Conservation (phyloP, 495 filamentous ascomycete species). For the Platismatia glauca region DNA sequence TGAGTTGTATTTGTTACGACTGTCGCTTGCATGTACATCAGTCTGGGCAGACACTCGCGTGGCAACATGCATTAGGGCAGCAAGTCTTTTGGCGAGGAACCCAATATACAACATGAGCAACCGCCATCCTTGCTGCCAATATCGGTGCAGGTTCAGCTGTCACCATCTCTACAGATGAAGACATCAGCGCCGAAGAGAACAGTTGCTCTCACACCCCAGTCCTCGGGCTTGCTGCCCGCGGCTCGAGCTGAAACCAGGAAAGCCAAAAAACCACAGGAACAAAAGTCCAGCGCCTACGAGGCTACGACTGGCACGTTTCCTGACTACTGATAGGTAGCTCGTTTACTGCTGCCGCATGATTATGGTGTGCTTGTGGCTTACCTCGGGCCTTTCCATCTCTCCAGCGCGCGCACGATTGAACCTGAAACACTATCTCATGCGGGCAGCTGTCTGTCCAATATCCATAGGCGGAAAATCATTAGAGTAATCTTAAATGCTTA, state of each 20-base stretch:
- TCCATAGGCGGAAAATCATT: constrained; percentile 5
- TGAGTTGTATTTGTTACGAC: not conserved
- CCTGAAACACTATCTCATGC: constrained; percentile 13
- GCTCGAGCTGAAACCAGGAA: not conserved
- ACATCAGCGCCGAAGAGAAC: not conserved
- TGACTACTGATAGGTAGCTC: not conserved
- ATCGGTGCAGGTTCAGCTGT: not conserved
- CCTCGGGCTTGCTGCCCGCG: not conserved
- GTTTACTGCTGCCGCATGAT: not conserved
- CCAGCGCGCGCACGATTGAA: not conserved
- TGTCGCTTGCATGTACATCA: not conserved
- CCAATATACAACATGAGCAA: not conserved
- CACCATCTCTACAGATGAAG: not conserved
- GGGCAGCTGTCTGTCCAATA: too few relatives aligned
- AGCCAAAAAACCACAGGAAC: too few relatives aligned
- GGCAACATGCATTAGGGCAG: not conserved
- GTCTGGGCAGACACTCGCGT: not conserved
- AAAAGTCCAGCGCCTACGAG: not conserved
- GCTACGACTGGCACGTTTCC: not conserved
- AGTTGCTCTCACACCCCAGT: not conserved
- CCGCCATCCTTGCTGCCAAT: not conserved
- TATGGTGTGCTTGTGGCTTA: not conserved
- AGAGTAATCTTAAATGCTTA: too few relatives aligned
- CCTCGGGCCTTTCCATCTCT: not conserved
- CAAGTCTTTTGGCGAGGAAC: not conserved